Evolutionary conservation across 2,329 filamentous ascomycete species (phyloP), one percentile per base, ranked within the genome.

Genomic region (Beauveria medogensis): DNA sequence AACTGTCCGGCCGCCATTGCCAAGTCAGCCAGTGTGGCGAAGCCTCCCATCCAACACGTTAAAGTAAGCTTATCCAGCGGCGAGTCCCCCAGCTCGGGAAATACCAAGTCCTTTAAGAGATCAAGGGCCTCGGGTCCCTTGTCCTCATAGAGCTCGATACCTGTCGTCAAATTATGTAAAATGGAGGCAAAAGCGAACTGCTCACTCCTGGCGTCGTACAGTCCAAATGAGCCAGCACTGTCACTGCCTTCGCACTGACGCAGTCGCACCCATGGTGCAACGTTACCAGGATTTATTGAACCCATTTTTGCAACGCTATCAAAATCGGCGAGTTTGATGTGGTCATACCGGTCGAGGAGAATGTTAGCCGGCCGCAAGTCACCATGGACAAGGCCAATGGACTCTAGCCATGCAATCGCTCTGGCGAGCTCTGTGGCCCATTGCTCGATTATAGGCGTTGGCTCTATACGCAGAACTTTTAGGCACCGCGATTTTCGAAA

Each of bases 321-420:
- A 24, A 65, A 64, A 52, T 64, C 63, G 22, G 55, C 59, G 22
- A 65, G 60, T 30, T 63, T 62, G 16, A 65, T 2, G 28, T 64
- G 58, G 51, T 62, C 62, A 18, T 43, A 14, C 18, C 5, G 10
- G 43, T 62, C 60, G 18, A 65, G 58, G 18, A 64, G 60, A 14
- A 62, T 18, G 34, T 65, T 65, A 26, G 40, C 54, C 18, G 62
- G 64, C 9, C 60, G 48, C 3, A 65, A 41, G 56, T 65, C 62
- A 14, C 64, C 58, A 16, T 65, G 60, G 22, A 56, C 55, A 5
- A 63, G 37, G 43, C 61, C 60, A 12, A 62, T 28, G 1, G 34
- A 44, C 28, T 62, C 62, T 14, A 65, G 54, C 57, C 60, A 65
- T 16, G 60, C 57, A 16, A 57, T 28, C 3, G 28, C 30, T 28